A percentile compares a stretch with the other conserved stretches of the same genome.
Conservation (phyloP, 2,329 filamentous ascomycete genomes). For the Penicillium sp. region DNA sequence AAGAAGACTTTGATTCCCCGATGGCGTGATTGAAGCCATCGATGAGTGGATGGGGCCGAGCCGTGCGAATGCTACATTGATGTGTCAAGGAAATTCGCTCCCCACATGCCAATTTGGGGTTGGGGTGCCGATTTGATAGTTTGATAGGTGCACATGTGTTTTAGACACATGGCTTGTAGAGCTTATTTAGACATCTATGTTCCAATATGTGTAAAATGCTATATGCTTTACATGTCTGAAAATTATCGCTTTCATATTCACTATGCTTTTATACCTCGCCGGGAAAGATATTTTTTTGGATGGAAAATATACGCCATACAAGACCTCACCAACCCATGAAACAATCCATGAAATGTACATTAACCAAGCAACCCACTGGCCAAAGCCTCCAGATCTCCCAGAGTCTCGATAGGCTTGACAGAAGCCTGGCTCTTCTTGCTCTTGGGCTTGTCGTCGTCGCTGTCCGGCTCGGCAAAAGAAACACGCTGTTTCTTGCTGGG, state of each 20-base stretch:
- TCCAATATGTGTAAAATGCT: background rate
- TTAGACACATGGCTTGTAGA: background rate
- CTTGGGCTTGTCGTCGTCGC: slow-evolving; percentile 29
- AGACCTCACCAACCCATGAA: slow-evolving; percentile 14
- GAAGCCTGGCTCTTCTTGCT: slow-evolving; percentile 14
- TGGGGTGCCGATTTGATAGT: background rate
- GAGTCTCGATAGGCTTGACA: slow-evolving; percentile 40
- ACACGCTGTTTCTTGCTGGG: slow-evolving; percentile 44
- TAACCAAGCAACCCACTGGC: slow-evolving; percentile 45
- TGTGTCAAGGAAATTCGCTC: background rate
- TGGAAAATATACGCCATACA: slow-evolving; percentile 12
- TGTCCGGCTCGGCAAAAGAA: slow-evolving; percentile 32
- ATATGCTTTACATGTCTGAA: background rate
- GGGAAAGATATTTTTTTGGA: background rate
- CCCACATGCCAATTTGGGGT: background rate
- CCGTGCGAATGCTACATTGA: background rate
- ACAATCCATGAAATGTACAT: slow-evolving; percentile 7
- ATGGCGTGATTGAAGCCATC: slow-evolving; percentile 28
- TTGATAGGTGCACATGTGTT: no score
- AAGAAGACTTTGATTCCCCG: slow-evolving; percentile 6
- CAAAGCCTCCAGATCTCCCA: slow-evolving; percentile 49
- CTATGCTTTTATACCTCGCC: slow-evolving; percentile 23
- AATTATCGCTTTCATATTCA: slow-evolving; percentile 8
- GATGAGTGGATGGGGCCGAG: slow-evolving; percentile 17
- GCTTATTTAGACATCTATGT: background rate